phyloP scores from a whole-genome alignment of 306 rosid species.

The Myrica gale region DNA sequence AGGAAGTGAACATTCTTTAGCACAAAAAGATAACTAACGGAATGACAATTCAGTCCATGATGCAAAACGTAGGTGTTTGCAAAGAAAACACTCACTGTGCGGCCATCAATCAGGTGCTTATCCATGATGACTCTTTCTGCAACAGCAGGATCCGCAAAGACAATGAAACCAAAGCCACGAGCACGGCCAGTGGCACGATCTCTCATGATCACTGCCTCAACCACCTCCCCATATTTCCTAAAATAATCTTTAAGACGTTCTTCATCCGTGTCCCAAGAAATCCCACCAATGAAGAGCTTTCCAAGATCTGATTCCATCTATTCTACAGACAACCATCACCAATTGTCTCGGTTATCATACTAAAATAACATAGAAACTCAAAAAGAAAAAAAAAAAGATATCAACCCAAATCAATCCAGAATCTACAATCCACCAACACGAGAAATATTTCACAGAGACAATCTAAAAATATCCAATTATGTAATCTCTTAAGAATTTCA shows the following conservation, averaged over 20 bases:
- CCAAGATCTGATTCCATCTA: slow-evolving; percentile 95
- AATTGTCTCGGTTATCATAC: slow-evolving; percentile 30
- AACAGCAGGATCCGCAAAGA: slow-evolving; percentile 80
- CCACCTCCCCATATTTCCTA: slow-evolving; percentile 82
- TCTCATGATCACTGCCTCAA: slow-evolving; percentile 93
- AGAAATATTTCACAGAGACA: slow-evolving; percentile 36
- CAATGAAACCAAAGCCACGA: slow-evolving; percentile 88
- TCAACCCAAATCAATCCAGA: slow-evolving; percentile 17
- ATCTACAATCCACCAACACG: slow-evolving; percentile 21
- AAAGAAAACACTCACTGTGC: slow-evolving; percentile 63
- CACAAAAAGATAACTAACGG: slow-evolving; percentile 4
- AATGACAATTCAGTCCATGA: slow-evolving; percentile 18
- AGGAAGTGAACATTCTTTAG: background rate
- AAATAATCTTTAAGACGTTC: slow-evolving; percentile 84
- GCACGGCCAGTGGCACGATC: slow-evolving; percentile 96
- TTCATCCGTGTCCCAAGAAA: slow-evolving; percentile 97
- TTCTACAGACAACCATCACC: slow-evolving; percentile 41
- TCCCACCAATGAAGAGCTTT: slow-evolving; percentile 98
- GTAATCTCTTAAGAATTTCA: slow-evolving; percentile 10
- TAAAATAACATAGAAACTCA: slow-evolving; percentile 34
- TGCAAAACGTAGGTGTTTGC: slow-evolving; percentile 10
- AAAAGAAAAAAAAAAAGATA: slow-evolving; percentile 7
- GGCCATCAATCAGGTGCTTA: slow-evolving; percentile 88
- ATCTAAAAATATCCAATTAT: slow-evolving; percentile 27
- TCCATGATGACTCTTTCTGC: slow-evolving; percentile 87